phyloP scores from a whole-genome alignment of 2,329 filamentous ascomycete species.

The Penicillium aurantiogriseum region DNA sequence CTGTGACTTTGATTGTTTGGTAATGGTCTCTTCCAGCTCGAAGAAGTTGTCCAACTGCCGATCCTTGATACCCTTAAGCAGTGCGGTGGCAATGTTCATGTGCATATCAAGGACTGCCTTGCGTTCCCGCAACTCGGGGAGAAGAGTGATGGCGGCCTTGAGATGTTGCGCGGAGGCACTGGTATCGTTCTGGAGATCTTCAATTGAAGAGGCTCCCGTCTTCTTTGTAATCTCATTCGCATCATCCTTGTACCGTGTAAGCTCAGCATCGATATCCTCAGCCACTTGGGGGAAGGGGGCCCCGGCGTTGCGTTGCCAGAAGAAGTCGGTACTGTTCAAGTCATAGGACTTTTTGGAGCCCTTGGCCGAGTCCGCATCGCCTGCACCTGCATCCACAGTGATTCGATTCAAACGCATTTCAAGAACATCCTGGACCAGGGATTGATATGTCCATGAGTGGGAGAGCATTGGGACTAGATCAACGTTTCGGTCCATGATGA shows the following conservation, averaged over 20 bases:
- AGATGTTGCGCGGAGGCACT: constrained; percentile 88
- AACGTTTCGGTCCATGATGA: constrained; percentile 92
- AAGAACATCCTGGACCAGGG: constrained; percentile 74
- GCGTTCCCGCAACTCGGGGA: constrained; percentile 87
- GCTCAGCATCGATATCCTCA: constrained; percentile 90
- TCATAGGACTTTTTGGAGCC: constrained; percentile 87
- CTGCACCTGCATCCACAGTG: constrained; percentile 78
- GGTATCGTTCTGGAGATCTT: constrained; percentile 87
- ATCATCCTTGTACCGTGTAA: constrained; percentile 93
- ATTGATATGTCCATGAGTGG: constrained; percentile 90
- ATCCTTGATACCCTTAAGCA: constrained; percentile 82
- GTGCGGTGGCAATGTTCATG: constrained; percentile 91
- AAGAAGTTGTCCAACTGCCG: constrained; percentile 95
- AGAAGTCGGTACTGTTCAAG: constrained; percentile 85
- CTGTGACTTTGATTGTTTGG: constrained; percentile 86
- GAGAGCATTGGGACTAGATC: constrained; percentile 98
- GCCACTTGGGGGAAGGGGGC: constrained; percentile 93
- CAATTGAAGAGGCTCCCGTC: constrained; percentile 86
- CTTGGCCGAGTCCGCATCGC: constrained; percentile 72
- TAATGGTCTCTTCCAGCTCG: constrained; percentile 88
- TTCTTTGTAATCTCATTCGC: constrained; percentile 92
- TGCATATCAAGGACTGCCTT: constrained; percentile 97
- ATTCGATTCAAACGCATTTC: constrained; percentile 88
- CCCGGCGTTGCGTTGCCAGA: constrained; percentile 91
- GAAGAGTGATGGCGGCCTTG: constrained; percentile 88